Percentiles rank a stretch among this genome's conserved stretches.
Evolutionary conservation across 106 monocot species (phyloP).

Genomic region (Phalaenopsis equestris): DNA sequence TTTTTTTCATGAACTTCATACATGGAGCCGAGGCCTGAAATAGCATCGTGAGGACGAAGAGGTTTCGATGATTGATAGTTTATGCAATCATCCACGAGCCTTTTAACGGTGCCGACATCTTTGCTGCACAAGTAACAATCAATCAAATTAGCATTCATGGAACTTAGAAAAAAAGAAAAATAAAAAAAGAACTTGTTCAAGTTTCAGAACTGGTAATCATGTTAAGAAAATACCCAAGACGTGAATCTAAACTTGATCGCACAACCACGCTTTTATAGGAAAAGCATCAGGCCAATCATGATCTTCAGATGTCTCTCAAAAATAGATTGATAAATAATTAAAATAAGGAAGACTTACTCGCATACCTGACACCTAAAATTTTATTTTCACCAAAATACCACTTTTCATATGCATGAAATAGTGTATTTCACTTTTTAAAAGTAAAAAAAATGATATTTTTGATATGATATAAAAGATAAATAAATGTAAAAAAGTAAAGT

Average conservation of each 20-base stretch:
- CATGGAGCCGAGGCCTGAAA: slow-evolving; percentile 91
- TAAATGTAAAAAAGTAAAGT: too few relatives aligned
- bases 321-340: not conserved
- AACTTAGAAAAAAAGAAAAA: not conserved
- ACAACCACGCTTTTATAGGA: not conserved
- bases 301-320: not conserved
- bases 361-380: too few relatives aligned
- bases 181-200: not conserved
- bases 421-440: too few relatives aligned
- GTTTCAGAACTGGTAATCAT: not conserved
- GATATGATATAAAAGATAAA: too few relatives aligned
- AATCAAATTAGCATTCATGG: not conserved
- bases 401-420: too few relatives aligned
- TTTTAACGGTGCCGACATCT: slow-evolving; percentile 85
- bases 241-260: not conserved
- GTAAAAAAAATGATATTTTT: too few relatives aligned
- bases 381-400: too few relatives aligned
- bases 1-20: slow-evolving; percentile 86
- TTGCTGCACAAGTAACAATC: slow-evolving; percentile 49
- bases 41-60: slow-evolving; percentile 75
- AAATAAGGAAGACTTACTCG: too few relatives aligned
- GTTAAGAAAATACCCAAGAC: not conserved
- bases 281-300: not conserved
- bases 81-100: slow-evolving; percentile 79
- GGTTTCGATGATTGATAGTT: slow-evolving; percentile 52